Base-by-base conservation (phyloP, 2,329 filamentous ascomycete species). In the Colletotrichum kahawae region DNA sequence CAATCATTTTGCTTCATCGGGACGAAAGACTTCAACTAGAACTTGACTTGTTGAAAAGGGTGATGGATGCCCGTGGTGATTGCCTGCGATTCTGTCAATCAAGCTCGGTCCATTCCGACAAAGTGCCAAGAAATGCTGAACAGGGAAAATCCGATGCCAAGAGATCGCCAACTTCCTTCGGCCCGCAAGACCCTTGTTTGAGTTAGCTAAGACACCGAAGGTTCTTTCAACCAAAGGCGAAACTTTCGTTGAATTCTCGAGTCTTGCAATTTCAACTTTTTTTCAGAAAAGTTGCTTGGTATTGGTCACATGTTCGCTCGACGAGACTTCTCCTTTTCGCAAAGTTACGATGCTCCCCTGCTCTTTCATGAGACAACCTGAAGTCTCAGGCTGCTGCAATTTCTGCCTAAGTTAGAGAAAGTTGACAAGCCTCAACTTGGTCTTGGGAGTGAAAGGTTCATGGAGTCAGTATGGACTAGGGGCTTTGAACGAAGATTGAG, bases 21-120 rank as follows among this genome's bases (percentile, higher is more conserved):
- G 9, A 33, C 9, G 31, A 33, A 8, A 33, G 7, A 33, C 7
- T 33, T 33, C 2, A 9, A 0, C 21, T n/a, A 0, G n/a, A 0
- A 51, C 0, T 13, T 51, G 3, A 4, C 4, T 13, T 51, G 43
- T 16, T 51, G 43, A 13, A 16, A 51, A 21, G 5, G 10, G 4
- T 51, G 12, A 12, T 51, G 2, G 21, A 51, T 7, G 6, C 12
- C 12, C 21, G 1, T 7, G 43, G 10, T 51, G n/a, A 6, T 24
- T 51, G 43, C 43, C 43, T 51, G 10, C 9, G 9, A 33, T 33
- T 12, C 43, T 51, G 43, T 24, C n/a, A 3, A 48, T 51, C 43
- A n/a, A 21, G 43, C 43, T 51, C 21, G 43, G 43, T 13, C 43
- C n/a, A 51, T 21, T n/a, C 13, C 43, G n/a, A 51, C 43, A 51